Percentiles rank a stretch among this genome's conserved stretches.
Conservation (phyloP, 331 rosid genomes). For the Malus hybrid region DNA sequence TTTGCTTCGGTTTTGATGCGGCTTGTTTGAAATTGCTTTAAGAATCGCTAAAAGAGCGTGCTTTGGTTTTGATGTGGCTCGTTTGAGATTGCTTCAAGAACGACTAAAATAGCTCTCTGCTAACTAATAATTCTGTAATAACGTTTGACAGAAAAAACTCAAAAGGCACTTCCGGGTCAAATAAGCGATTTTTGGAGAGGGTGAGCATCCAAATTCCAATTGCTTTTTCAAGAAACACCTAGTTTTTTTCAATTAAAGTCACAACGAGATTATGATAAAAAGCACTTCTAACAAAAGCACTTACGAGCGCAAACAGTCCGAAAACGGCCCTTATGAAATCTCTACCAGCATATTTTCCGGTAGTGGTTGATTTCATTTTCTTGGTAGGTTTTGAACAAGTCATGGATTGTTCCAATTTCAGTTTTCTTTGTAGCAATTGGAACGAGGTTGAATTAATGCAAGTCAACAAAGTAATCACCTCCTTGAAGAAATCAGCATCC, state of each 20-base stretch:
- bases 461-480: slow-evolving; percentile 10
- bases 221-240: background rate
- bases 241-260: no score
- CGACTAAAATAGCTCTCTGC: background rate
- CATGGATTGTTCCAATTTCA: background rate
- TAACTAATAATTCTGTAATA: no score
- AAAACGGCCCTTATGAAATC: background rate
- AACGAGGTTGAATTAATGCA: slow-evolving; percentile 33
- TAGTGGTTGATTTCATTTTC: slow-evolving; percentile 49
- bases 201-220: no score
- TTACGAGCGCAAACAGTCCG: no score
- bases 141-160: background rate
- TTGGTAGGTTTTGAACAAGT: slow-evolving; percentile 69
- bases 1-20: slow-evolving; percentile 36
- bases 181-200: background rate
- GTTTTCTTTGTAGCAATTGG: slow-evolving; percentile 55
- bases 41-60: no score
- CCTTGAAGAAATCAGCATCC: no score
- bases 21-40: background rate
- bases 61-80: no score
- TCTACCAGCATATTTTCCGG: background rate
- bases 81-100: no score
- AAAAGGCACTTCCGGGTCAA: background rate
- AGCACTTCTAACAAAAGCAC: background rate
- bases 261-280: no score